phyloP scores from a whole-genome alignment of 2,329 filamentous ascomycete genomes.

The Cytospora schulzeri region DNA sequence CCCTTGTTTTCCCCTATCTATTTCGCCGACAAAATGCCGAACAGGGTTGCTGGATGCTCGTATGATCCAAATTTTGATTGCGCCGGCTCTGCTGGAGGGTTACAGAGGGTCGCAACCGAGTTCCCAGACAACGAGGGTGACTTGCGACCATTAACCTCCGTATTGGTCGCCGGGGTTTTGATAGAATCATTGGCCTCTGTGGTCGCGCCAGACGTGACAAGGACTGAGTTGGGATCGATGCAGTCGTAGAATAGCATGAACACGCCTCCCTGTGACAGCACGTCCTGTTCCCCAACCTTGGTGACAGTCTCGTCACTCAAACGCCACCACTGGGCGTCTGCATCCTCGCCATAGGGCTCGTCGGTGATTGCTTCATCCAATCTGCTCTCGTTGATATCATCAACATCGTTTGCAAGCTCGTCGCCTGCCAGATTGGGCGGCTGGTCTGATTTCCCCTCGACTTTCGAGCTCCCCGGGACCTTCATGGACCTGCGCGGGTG shows the following conservation, averaged over 20 bases:
- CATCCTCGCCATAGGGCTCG: slow-evolving; percentile 31
- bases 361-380: slow-evolving; percentile 30
- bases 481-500: slow-evolving; percentile 65
- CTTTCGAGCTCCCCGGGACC: slow-evolving; percentile 15
- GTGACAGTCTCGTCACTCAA: slow-evolving; percentile 87
- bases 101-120: slow-evolving; percentile 18
- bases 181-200: neutral
- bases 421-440: slow-evolving; percentile 31
- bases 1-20: neutral
- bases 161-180: neutral
- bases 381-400: slow-evolving; percentile 12
- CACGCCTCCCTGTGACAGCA: slow-evolving; percentile 76
- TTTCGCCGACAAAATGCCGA: slow-evolving; percentile 9
- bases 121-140: slow-evolving; percentile 16
- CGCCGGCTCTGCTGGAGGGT: slow-evolving; percentile 6
- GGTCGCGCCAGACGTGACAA: slow-evolving; percentile 29
- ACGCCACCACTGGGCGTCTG: slow-evolving; percentile 75
- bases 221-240: slow-evolving; percentile 56
- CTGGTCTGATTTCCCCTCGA: slow-evolving; percentile 26
- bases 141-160: neutral
- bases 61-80: neutral
- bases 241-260: slow-evolving; percentile 98
- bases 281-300: slow-evolving; percentile 70
- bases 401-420: slow-evolving; percentile 33
- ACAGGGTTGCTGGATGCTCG: slow-evolving; percentile 8